Base-by-base conservation (phyloP, 2,329 filamentous ascomycete genomes). In the Xylaria sp. region DNA sequence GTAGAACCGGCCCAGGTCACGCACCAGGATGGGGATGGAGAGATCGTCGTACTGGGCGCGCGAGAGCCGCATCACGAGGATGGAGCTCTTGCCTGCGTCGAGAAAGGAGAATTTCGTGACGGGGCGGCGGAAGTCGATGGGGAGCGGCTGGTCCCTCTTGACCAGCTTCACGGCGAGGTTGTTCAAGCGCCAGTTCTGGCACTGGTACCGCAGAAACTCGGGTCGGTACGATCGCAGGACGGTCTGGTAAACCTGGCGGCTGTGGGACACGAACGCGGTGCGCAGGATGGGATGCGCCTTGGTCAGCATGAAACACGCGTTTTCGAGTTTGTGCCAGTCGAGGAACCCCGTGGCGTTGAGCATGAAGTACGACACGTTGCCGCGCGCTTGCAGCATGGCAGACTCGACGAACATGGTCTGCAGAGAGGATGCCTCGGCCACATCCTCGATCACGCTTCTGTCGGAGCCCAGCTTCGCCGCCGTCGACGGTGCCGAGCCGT, bases 251-350 rank as follows among this genome's bases (percentile, higher is more conserved):
- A 86, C 78, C 2, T 79, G 79, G 6, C 84, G 80, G 11, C 82
- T 80, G 55, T 85, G 81, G 0, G 80, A 76, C 2, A 85, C 79
- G 63, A 89, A 89, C 0, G 84, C 82, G 0, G 88, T 88, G 24
- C 86, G 84, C 7, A 90, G 79, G 32, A 86, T 85, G 0, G 84
- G 82, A 50, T 87, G 85, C 42, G 84, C 78, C 39, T 76, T 76
- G 0, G 79, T 77, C 8, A 87, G 78, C 12, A 80, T 79, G 24
- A 79, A 78, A 70, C 85, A 86, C 0, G 84, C 83, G 0, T 80
- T 78, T 66, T 86, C 81, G 1, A 87, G 80, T 67, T 81, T 82
- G 50, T 80, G 78, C 53, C 76, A 71, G 34, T 82, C 78, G 0
- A 86, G 72, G 0, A 79, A 74, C 0, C 84, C 84, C 27, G 79